Evolutionary conservation across 495 filamentous ascomycete genomes (phyloP), one percentile per base, ranked within the genome.

Genomic region (Penicillium simplicissimum): DNA sequence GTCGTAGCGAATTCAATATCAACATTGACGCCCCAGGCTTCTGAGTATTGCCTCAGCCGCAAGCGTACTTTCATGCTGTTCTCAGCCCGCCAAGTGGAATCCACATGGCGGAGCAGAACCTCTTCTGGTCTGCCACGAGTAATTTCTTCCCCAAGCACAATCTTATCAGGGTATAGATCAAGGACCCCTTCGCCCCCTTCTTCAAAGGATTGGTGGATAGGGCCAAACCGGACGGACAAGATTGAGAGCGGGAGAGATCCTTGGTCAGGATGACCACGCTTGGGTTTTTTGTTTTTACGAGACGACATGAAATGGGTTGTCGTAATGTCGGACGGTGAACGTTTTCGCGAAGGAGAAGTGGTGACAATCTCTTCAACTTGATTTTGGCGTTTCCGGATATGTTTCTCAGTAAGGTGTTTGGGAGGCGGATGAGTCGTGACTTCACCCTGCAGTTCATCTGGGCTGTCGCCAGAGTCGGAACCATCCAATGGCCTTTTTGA

Each of bases 361-460:
- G 23, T 10, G 10, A 5, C 56, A 13, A 19, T 57, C 53, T 28
- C 21, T 40, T 25, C 58, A n/a, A 4, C 58, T 28, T 42, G 5
- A n/a, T 59, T 36, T 4, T 19, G 36, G 6, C 19, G 59, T 48
- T 48, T 15, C 25, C 37, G 57, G 17, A 40, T 48, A 19, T 53
- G 52, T 25, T 52, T 61, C 35, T 17, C 48, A 36, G 34, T 19
- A 8, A 70, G 52, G 25, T 47, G 35, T 19, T 49, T 66, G 1
- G 67, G 71, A n/a, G 65, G 28, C 40, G 67, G 67, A 7, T 55
- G 48, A 48, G 75, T 74, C 0, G 75, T 77, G 40, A 67, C 71
- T 11, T 68, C 78, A 6, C 72, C 75, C 49, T 82, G 79, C 1
- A 82, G 58, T 57, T 79, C 79, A 68, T 82, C 80, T 3, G 76